These are phyloP conservation scores for Plasmodium vivax DNA, from an alignment of 169 alveolate genomes.

Conservation along the genomic window DNA sequence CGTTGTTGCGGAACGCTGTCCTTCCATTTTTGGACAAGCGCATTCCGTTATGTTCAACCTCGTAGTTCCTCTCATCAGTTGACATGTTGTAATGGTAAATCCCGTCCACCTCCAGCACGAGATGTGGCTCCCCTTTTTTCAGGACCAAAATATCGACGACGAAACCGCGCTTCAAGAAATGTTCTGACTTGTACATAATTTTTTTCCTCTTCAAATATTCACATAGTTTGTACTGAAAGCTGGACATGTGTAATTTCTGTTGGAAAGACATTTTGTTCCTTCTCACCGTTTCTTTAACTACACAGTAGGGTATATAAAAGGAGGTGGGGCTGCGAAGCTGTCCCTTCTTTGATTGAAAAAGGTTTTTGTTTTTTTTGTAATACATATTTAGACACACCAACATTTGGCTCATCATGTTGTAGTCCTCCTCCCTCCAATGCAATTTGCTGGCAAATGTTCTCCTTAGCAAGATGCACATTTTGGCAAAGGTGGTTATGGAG, in stretches of 20 bases:
- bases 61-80: slow-evolving; percentile 11
- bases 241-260: slow-evolving; percentile 48
- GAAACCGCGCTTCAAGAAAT: slow-evolving; percentile 46
- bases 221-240: slow-evolving; percentile 64
- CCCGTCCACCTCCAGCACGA: slow-evolving; percentile 52
- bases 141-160: slow-evolving; percentile 41
- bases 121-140: slow-evolving; percentile 17
- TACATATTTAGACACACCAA: slow-evolving; percentile 33
- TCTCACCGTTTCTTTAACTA: slow-evolving; percentile 31
- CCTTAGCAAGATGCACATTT: slow-evolving; percentile 45
- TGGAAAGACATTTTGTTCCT: not conserved
- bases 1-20: slow-evolving; percentile 44
- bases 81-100: slow-evolving; percentile 65
- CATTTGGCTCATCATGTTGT: slow-evolving; percentile 49
- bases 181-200: slow-evolving; percentile 45
- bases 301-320: slow-evolving; percentile 29
- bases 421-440: slow-evolving; percentile 16
- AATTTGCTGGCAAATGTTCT: slow-evolving; percentile 7
- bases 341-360: not conserved
- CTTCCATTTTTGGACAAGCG: slow-evolving; percentile 36
- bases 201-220: slow-evolving; percentile 46
- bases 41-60: slow-evolving; percentile 28
- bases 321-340: slow-evolving; percentile 1
- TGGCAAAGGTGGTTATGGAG: slow-evolving; percentile 27
- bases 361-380: slow-evolving; percentile 6